Evolutionary conservation across 805 yeast species (phyloP), one percentile per base, ranked within the genome.

Genomic region (Saccharomycopsis synnaedendra): DNA sequence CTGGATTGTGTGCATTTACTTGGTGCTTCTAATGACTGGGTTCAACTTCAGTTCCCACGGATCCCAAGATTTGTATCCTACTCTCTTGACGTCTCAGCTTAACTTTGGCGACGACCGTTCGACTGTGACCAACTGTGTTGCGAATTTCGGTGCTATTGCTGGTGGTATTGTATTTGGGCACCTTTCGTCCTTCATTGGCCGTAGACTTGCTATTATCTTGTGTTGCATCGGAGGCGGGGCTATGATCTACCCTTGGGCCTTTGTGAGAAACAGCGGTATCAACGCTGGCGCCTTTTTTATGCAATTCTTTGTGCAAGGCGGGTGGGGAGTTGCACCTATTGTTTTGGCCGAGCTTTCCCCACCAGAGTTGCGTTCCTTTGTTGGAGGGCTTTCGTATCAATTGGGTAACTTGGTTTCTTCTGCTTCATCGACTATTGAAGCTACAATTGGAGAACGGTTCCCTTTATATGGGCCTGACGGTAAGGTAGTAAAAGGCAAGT

Each of bases 41-140:
- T 76, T 80, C 69, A 82, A 81, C 63, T 82, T 80, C 65, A 72
- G 75, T 65, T 74, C 85, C 5, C 90, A 82, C 56, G 86, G 85
- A 1, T 76, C 86, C 4, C 88, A 82, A 63, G 90, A 82, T 60
- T 64, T 82, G 58, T 79, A 72, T 61, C 85, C 87, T 37, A 78
- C 85, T 1, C 66, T 78, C 64, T 64, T 82, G 44, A 66, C 68
- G 30, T 68, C 67, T 28, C 86, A 82, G 59, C 66, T 75, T 32
- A 66, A 60, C 7, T 70, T 71, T 53, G 58, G 71, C 30, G 54
- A 59, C 3, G 64, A 82, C 58, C 64, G 68, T 19, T 62, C 71
- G 33, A 80, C 87, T 0, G 80, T 78, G 19, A 76, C 80, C 42
- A 76, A 76, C 65, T 70, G 72, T 28, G 78, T 81, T 9, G 77